Percentiles rank a stretch among this genome's conserved stretches.
phyloP scores from a whole-genome alignment of 371 early-diverging fungal genomes.

The Mortierella sp. region DNA sequence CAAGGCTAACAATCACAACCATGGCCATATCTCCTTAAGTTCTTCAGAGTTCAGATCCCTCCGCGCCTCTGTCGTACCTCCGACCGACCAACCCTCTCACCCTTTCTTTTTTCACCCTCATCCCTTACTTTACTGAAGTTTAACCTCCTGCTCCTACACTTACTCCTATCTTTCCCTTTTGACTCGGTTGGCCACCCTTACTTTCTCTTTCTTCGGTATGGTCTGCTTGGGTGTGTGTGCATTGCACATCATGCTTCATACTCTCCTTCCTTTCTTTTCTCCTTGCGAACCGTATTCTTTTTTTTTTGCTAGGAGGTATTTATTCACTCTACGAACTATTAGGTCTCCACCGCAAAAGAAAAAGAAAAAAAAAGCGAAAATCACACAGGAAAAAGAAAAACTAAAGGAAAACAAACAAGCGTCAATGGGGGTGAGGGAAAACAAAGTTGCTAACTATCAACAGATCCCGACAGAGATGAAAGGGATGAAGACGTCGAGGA shows the following conservation, averaged over 20 bases:
- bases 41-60: neutral
- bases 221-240: neutral
- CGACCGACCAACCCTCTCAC: neutral
- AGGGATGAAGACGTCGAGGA: conserved; percentile 49
- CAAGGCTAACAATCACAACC: neutral
- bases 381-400: neutral
- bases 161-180: neutral
- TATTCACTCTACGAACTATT: neutral
- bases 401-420: neutral
- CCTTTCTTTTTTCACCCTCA: neutral
- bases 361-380: neutral
- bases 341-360: conserved; percentile 1
- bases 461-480: conserved; percentile 42
- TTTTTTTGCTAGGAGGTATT: neutral
- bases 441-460: conserved; percentile 23
- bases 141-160: neutral
- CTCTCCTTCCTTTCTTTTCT: neutral
- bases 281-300: neutral
- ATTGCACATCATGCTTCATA: neutral
- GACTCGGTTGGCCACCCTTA: neutral
- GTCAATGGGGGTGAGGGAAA: neutral
- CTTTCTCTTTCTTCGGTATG: neutral
- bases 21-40: neutral
- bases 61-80: neutral
- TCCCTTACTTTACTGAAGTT: neutral